A percentile compares a stretch with the other conserved stretches of the same genome.
Conservation (phyloP, 1,139 yeast species). For the Protomyces pachydermus region DNA sequence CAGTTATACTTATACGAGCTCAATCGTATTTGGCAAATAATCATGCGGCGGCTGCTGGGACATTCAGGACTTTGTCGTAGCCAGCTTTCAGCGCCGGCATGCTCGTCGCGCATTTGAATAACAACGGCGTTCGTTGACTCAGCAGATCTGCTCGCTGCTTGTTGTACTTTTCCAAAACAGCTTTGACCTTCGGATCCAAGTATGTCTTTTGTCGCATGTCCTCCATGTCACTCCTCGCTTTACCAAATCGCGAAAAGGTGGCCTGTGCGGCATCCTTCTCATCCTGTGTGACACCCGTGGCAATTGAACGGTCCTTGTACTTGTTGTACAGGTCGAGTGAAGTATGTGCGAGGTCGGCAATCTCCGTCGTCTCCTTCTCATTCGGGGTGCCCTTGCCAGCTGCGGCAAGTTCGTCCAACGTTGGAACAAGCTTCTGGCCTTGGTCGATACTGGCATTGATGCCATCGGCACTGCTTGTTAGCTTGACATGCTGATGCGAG, state of each 20-base stretch:
- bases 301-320: neutral
- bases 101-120: neutral
- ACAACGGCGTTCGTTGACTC: neutral
- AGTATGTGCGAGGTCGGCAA: neutral
- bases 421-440: neutral
- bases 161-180: neutral
- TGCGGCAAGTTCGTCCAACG: neutral
- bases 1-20: too few relatives aligned
- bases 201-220: neutral
- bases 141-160: neutral
- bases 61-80: neutral
- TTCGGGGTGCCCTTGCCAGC: neutral
- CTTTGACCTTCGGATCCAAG: neutral
- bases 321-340: neutral
- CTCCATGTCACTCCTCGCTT: neutral
- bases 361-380: neutral
- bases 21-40: too few relatives aligned
- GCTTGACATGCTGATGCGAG: too few relatives aligned
- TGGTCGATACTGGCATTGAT: neutral
- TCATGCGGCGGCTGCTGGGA: too few relatives aligned
- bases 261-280: neutral
- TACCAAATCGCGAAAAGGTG: neutral
- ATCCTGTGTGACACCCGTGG: neutral
- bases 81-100: neutral
- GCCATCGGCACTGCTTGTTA: neutral